Evolutionary conservation across 192 early-diverging fungal genomes (phyloP), one percentile per base, ranked within the genome.

Genomic region (Coemansia sp.): DNA sequence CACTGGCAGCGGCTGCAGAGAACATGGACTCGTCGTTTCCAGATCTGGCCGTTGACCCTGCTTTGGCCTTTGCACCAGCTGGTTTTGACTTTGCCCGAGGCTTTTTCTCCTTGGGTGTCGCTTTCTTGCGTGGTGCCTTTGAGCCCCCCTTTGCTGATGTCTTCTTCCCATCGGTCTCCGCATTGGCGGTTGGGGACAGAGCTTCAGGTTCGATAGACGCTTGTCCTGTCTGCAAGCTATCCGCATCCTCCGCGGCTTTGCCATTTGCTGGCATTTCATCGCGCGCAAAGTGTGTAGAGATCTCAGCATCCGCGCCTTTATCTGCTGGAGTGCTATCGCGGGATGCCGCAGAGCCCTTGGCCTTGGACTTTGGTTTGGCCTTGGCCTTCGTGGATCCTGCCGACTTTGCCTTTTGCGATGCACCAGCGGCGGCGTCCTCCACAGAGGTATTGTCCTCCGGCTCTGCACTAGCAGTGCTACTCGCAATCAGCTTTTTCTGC

Each of bases 61-160:
- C 59, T 5, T 42, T 19, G 29, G 23, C 36, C 60, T 65, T 66
- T 49, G 70, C 64, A n/a, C 52, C 53, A 5, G 65, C 69, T 20
- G 61, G 38, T 38, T 73, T 73, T 9, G 67, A 17, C 59, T 72
- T 75, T 19, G 54, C 70, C 23, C 71, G 65, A 13, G 73, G 43
- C 56, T 80, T 80, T 55, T 64, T 71, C 63, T 75, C 73, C 46
- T 69, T 75, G 45, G 66, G 43, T 34, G 23, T 35, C 1, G 73
- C 48, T 32, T 56, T 62, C 32, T 77, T 77, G 56, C 66, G 53
- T 3, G 42, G 2, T 10, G 48, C 45, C 62, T 73, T 66, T 4
- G 70, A 29, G 10, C 70, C 63, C 13, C 59, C 52, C 60, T 67
- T 76, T 25, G 71, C 5, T 25, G 43, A 32, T 33, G 52, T 50